Conservation (phyloP, 805 yeast species). For the Scheffersomyces ergatensis region DNA sequence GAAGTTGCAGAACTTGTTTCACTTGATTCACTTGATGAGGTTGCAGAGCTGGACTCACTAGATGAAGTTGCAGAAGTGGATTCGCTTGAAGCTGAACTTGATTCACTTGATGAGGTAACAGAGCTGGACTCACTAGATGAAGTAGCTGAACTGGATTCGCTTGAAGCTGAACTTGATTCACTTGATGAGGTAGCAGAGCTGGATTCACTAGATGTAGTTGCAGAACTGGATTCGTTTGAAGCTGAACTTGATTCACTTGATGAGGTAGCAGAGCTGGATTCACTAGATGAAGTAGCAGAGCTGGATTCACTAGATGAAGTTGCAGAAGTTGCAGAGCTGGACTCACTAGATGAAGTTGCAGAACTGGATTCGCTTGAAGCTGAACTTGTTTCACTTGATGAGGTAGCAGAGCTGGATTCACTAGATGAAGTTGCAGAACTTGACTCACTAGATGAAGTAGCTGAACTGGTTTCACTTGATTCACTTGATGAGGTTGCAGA, state of each 20-base stretch:
- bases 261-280: no score
- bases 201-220: not conserved
- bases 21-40: not conserved
- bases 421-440: constrained; percentile 7
- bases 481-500: constrained; percentile 7
- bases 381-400: no score
- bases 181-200: constrained; percentile 6
- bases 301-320: no score
- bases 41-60: not conserved
- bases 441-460: constrained; percentile 9
- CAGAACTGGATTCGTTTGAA: not conserved
- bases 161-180: constrained; percentile 10
- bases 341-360: constrained; percentile 6
- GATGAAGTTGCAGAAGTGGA: constrained; percentile 5
- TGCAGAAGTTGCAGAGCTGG: no score
- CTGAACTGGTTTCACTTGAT: constrained; percentile 9
- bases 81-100: constrained; percentile 1
- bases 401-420: no score
- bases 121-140: constrained; percentile 3
- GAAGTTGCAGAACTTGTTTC: not conserved
- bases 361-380: constrained; percentile 1
- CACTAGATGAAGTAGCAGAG: no score
- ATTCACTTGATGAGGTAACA: no score
- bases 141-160: constrained; percentile 7
- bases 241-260: no score